Evolutionary conservation across 768 basidiomycete genomes (phyloP).

Genomic region (Hortiboletus flavorubellus): DNA sequence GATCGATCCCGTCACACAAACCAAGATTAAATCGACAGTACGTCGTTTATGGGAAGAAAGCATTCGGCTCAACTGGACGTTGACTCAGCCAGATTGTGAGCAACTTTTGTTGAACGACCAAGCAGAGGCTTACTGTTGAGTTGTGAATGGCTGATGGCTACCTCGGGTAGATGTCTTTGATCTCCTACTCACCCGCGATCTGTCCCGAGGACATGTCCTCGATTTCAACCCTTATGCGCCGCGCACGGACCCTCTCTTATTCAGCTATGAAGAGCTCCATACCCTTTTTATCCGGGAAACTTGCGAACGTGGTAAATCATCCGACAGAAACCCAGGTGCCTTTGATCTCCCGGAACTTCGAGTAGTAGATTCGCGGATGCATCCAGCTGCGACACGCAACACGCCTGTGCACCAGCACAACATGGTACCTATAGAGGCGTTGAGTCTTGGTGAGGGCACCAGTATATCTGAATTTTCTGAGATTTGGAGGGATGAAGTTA

Average conservation of each 20-base stretch:
- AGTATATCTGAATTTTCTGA: constrained; percentile 72
- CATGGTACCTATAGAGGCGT: constrained; percentile 87
- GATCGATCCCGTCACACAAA: constrained; percentile 55
- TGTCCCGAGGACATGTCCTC: constrained; percentile 72
- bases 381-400: constrained; percentile 64
- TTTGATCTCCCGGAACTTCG: constrained; percentile 43
- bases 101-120: constrained; percentile 1
- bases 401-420: constrained; percentile 80
- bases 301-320: not conserved
- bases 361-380: constrained; percentile 70
- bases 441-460: constrained; percentile 73
- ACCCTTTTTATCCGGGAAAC: constrained; percentile 29
- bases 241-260: constrained; percentile 85
- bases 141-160: not conserved
- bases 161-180: constrained; percentile 69
- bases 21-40: constrained; percentile 51
- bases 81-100: constrained; percentile 62
- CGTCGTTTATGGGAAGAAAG: constrained; percentile 63
- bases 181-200: constrained; percentile 79
- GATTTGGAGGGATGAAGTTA: constrained; percentile 55
- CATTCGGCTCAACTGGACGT: constrained; percentile 58
- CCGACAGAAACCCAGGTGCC: not conserved
- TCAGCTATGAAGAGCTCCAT: constrained; percentile 74
- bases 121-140: not conserved
- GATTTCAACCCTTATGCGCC: constrained; percentile 90